Base-by-base conservation (phyloP, 257 asterid genomes). In the Knoxia roxburghii region DNA sequence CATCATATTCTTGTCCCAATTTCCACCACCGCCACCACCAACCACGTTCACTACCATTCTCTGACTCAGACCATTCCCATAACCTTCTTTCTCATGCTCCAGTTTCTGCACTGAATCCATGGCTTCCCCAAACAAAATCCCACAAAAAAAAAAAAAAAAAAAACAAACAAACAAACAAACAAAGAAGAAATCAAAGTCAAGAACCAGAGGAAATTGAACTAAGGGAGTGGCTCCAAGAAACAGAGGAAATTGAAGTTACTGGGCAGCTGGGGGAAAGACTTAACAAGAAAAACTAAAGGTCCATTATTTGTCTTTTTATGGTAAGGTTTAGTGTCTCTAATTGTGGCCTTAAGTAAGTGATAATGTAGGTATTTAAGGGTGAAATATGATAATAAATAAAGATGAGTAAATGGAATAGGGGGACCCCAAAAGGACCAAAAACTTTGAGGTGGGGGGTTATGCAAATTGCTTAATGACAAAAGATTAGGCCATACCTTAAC, bases 101-200 rank as follows among this genome's bases (percentile, higher is more conserved):
- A 27, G 46, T n/a, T 64, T 54, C 18, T 55, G 59, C 35, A 65
- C 7, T 9, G 76, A 61, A 33, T 41, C 74, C 68, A 69, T 69
- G 43, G n/a, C 24, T 59, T 12, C 46, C 5, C 30, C 29, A 54
- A 10, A 17, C 20, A 45, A 18, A 29, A 48, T 10, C 26, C 45
- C 41, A 35, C 24, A 51, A 32, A 67, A 23, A 13, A 1, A 17
- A 24, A 30, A 12, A 7, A 13, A 2, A 7, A 46, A 46, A 46
- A 15, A 7, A 11, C 41, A 3, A 37, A 37, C 51, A n/a, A n/a
- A n/a, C 48, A 43, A 12, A 43, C 2, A 13, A 46, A 30, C 17
- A 46, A 17, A 6, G 4, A 18, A 58, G 57, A 15, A 17, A 65
- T 50, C 8, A 33, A 21, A 33, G 24, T 23, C 7, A 13, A 32